A percentile compares a stretch with the other conserved stretches of the same genome.
phyloP scores from a whole-genome alignment of 345 rosid genomes.

The Eucalyptus leucophloia region DNA sequence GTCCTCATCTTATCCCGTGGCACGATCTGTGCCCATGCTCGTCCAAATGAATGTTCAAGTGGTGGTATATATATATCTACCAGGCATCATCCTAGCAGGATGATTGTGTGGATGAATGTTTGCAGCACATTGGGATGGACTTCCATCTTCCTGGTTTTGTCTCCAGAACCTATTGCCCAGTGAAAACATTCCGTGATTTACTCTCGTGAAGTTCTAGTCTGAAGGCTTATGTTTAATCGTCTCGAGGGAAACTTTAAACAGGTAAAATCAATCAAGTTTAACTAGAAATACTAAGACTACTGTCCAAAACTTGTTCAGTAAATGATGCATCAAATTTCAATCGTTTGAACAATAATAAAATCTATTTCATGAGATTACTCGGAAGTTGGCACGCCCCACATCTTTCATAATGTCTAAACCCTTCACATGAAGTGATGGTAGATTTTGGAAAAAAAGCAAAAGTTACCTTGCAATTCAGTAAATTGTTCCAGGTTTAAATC shows the following conservation, averaged over 20 bases:
- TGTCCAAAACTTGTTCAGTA: not conserved
- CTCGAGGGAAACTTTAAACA: not conserved
- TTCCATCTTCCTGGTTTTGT: not conserved
- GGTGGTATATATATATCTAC: not conserved
- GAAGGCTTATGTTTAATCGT: not conserved
- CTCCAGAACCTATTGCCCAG: not conserved
- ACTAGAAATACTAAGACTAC: not conserved
- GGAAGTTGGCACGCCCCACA: not conserved
- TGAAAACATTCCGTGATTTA: not conserved
- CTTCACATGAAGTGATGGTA: not conserved
- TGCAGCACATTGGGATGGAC: not conserved
- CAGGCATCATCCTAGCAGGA: not conserved
- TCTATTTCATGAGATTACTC: not conserved
- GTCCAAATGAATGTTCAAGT: not conserved
- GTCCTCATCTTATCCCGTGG: not conserved
- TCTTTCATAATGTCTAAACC: not conserved
- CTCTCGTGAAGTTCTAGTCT: not conserved
- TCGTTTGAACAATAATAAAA: not conserved
- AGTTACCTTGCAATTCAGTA: conserved; percentile 23
- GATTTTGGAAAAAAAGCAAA: not conserved
- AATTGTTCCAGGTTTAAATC: conserved; percentile 28
- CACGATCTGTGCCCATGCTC: not conserved
- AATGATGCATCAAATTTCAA: not conserved
- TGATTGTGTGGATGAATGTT: not conserved
- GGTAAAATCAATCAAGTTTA: not conserved